Evolutionary conservation across 768 basidiomycete species (phyloP), one percentile per base, ranked within the genome.

Genomic region (Psilocybe cubensis): DNA sequence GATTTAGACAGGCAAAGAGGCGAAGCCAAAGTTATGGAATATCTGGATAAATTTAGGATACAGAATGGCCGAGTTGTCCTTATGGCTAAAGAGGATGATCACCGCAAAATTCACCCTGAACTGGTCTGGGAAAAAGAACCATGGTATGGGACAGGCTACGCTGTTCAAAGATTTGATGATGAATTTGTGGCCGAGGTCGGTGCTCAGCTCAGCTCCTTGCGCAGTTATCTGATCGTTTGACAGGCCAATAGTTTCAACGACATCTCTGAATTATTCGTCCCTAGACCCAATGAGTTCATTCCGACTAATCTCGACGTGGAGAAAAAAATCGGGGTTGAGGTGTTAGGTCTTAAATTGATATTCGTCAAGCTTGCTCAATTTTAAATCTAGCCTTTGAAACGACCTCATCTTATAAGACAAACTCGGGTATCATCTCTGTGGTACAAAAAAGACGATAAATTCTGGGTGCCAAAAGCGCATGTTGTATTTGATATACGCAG

Each of bases 371-470:
- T 43, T 42, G 21, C 25, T 48, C 14, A 53, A 14, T 48, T 6
- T 43, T 31, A 42, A 63, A 40, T 38, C 31, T 57, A 96, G 93
- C 90, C 91, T 24, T 72, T 81, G 57, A 84, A 82, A 57, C 82
- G 91, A 11, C 96, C 96, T 3, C 76, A 82, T 57, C 81, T 95
- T 57, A 83, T 98, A 54, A 77, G 84, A 28, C 83, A 95, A 70
- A 91, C 86, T 0, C 74, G 83, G 0, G 64, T 88, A 24, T 89
- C 88, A 3, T 81, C 87, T 11, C 74, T 98, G 3, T 99, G 96
- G 96, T 85, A 95, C 74, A 99, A 99, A 79, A 95, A 95, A 69
- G 97, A 99, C 69, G 96, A 99, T 71, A 83, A 80, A 58, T 99
- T 97, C 77, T 96, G 94, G 91, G 85, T 96, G 9, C 97, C 97